These are phyloP conservation scores for Litchi chinensis DNA, from an alignment of 345 rosid genomes.

Conservation along the genomic window DNA sequence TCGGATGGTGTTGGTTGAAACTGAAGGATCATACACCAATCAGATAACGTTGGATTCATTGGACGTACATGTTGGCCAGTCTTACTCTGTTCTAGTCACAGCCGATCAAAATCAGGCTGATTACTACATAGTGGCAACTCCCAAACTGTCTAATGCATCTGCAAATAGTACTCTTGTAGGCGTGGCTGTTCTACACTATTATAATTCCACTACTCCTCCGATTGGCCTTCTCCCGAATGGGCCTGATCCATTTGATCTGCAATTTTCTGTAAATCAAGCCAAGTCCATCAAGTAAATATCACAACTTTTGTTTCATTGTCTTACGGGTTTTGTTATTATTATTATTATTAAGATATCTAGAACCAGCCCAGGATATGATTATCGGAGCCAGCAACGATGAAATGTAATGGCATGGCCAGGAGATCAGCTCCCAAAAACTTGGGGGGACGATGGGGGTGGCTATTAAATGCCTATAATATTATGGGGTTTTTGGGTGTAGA, in stretches of 20 bases:
- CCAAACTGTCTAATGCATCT: constrained; percentile 32
- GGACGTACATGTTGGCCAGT: constrained; percentile 65
- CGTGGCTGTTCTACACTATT: constrained; percentile 37
- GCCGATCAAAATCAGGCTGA: constrained; percentile 45
- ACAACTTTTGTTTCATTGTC: not conserved
- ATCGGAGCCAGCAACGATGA: too few relatives aligned
- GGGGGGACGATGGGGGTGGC: too few relatives aligned
- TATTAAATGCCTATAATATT: too few relatives aligned
- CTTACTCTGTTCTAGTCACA: constrained; percentile 66
- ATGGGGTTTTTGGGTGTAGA: too few relatives aligned
- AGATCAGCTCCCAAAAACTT: too few relatives aligned
- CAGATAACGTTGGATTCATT: constrained; percentile 46
- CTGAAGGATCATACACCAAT: constrained; percentile 64
- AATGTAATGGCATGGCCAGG: too few relatives aligned
- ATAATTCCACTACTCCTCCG: constrained; percentile 25
- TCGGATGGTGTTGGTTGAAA: constrained; percentile 56
- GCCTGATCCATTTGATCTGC: constrained; percentile 42
- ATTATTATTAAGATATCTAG: too few relatives aligned
- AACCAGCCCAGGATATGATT: too few relatives aligned
- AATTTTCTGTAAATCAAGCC: constrained; percentile 42
- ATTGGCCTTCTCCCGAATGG: constrained; percentile 31
- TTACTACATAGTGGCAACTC: constrained; percentile 57
- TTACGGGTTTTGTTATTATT: too few relatives aligned
- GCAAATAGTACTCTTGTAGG: constrained; percentile 16
- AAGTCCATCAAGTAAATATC: constrained; percentile 37